Evolutionary conservation across 371 early-diverging fungal genomes (phyloP), one percentile per base, ranked within the genome.

Genomic region (Circinella umbellata): DNA sequence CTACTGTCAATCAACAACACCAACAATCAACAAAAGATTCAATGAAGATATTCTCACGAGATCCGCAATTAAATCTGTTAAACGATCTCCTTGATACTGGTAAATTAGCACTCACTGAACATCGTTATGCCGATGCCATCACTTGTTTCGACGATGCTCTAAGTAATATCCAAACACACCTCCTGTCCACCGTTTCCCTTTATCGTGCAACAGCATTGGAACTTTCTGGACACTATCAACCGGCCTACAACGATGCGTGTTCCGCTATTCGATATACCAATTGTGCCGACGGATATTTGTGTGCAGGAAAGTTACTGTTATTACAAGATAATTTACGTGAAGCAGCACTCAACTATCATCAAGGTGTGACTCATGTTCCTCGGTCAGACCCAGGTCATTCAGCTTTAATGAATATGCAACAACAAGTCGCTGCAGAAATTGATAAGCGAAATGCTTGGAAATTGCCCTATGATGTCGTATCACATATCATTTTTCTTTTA

Each of bases 241-340:
- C 27, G 18, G 57, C 57, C 9, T 57, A 57, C 57, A 57, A 57
- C 14, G 57, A 57, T 27, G 57, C 57, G 4, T 57, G 57, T 57
- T 34, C n/a, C 7, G 57, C 57, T n/a, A 57, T 57, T 13, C 11
- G 27, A 4, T 34, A 34, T 57, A 27, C 57, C 27, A 57, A 11
- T 6, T 9, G 4, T 57, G 57, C 57, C 34, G 57, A 57, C 20
- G 57, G 57, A 18, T 57, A 57, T 57, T 27, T 57, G 27, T 34
- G 35, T 11, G 57, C 57, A 4, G 57, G 57, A 6, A 57, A 57
- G 27, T 14, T 57, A 27, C 34, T 57, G 34, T 27, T 57, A 27
- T 57, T 57, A n/a, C 57, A 57, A 34, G 57, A 57, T 57, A 57
- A 57, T 34, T n/a, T 57, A 11, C 20, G 57, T 6, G 57, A 57